Conservation (phyloP, 495 filamentous ascomycete species). For the Penicillium desertorum region DNA sequence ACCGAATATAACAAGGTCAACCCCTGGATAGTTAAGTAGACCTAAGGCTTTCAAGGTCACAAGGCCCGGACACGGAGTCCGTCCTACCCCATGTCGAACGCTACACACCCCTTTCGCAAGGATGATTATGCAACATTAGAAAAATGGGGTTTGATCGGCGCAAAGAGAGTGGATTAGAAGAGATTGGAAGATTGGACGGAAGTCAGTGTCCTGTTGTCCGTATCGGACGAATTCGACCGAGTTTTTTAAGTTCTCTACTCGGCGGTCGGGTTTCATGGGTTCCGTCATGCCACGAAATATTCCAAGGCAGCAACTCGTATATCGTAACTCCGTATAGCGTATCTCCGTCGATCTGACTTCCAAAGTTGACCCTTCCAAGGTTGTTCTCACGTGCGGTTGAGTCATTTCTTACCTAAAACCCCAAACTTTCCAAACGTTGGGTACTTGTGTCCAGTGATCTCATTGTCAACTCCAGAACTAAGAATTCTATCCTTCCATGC, state of each 20-base stretch:
- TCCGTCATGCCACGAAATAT: constrained; percentile 12
- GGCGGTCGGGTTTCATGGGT: constrained; percentile 3
- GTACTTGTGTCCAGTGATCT: background rate
- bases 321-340: background rate
- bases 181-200: background rate
- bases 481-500: constrained; percentile 14
- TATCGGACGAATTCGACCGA: constrained; percentile 14
- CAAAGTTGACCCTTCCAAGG: too few species aligned
- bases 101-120: background rate
- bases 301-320: constrained; percentile 1
- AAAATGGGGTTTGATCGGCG: background rate
- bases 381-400: background rate
- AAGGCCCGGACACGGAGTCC: background rate
- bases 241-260: background rate
- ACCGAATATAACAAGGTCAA: background rate
- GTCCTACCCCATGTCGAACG: background rate
- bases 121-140: background rate
- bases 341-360: too few species aligned
- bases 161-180: background rate
- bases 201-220: background rate
- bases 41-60: background rate
- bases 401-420: constrained; percentile 1
- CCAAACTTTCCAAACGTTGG: background rate
- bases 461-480: background rate
- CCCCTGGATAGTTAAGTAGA: background rate